Evolutionary conservation across 2,329 filamentous ascomycete species (phyloP), one percentile per base, ranked within the genome.

Genomic region (Pezicula carpinea): DNA sequence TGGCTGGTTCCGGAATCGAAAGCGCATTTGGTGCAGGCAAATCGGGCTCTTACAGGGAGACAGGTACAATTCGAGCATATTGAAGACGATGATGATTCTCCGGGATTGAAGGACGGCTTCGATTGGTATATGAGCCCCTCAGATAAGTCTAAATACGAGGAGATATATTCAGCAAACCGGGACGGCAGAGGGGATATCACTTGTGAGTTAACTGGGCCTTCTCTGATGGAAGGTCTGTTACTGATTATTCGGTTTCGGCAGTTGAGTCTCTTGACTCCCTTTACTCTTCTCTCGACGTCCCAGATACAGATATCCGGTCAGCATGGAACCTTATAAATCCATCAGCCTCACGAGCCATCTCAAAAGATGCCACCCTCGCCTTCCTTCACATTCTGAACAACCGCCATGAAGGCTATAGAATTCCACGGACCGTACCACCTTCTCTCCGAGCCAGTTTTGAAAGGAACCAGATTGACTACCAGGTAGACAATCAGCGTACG

Each of bases 281-380:
- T 22, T 99, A 97, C 74, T 82, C 88, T 49, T 87, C 84, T 35
- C 81, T 88, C 57, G 85, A 84, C 56, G 80, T 85, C 5, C 82
- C 82, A 56, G 82, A 85, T 63, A 85, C 82, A 44, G 92, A 97
- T 64, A 77, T 96, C 55, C 83, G 89, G 58, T 93, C 87, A 15
- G 92, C 91, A 7, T 97, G 93, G 92, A 99, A 97, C 69, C 80
- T 99, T 15, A 87, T 97, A 61, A 99, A 99, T 72, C 93, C 92
- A 5, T 91, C 87, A 22, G 89, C 89, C 46, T 77, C 79, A 19
- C 75, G 83, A 22, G 82, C 83, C 42, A 93, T 99, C 66, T 92
- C 90, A 67, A 97, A 97, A 72, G 92, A 99, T 67, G 92, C 93
- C 42, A 86, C 85, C 52, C 82, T 99, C 33, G 91, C 90, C 14